A percentile compares a stretch with the other conserved stretches of the same genome.
Evolutionary conservation across 129 eudicot species (phyloP).

Genomic region (Daucus carota): DH1_v3.0 NC_030388.2:22291001-22291500

Average conservation of each 20-base stretch:
- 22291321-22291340: conserved; percentile 68
- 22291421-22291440: conserved; percentile 63
- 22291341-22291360: conserved; percentile 93
- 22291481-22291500: conserved; percentile 66
- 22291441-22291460: conserved; percentile 62
- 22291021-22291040: background rate
- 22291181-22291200: background rate
- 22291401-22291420: conserved; percentile 55
- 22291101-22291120: background rate
- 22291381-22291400: conserved; percentile 47
- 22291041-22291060: background rate
- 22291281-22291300: background rate
- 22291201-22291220: background rate
- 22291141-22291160: background rate
- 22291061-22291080: background rate
- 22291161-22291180: too few relatives aligned
- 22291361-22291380: conserved; percentile 47
- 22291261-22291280: background rate
- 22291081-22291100: background rate
- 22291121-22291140: background rate
- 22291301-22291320: conserved; percentile 43
- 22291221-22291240: background rate
- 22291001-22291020: background rate
- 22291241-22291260: background rate
- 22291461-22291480: conserved; percentile 88